Evolutionary conservation across 2,329 filamentous ascomycete species (phyloP).

Genomic region (Aspergillus ibericus): DNA sequence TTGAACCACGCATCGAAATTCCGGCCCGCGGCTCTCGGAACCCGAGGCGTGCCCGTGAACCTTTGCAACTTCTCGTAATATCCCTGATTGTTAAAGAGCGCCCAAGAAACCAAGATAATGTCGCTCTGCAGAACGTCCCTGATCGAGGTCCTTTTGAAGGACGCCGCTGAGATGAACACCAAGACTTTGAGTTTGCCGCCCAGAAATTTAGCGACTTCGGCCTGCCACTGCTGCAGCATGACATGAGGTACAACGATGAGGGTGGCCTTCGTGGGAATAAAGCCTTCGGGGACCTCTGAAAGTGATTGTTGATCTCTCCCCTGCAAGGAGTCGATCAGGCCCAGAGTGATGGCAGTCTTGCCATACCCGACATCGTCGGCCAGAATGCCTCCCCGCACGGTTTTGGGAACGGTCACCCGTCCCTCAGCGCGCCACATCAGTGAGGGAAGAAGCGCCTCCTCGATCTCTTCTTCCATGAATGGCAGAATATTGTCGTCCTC

Average conservation of each 20-base stretch:
- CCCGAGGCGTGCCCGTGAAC: slow-evolving; percentile 51
- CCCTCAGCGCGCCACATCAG: slow-evolving; percentile 61
- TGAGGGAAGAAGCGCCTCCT: slow-evolving; percentile 54
- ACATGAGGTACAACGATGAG: slow-evolving; percentile 59
- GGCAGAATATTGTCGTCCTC: slow-evolving; percentile 44
- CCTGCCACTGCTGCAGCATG: slow-evolving; percentile 59
- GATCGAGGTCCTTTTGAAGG: slow-evolving; percentile 47
- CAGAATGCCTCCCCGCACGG: slow-evolving; percentile 60
- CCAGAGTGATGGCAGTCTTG: slow-evolving; percentile 63
- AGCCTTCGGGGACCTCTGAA: slow-evolving; percentile 15
- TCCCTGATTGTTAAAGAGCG: slow-evolving; percentile 45
- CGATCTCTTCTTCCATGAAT: slow-evolving; percentile 57
- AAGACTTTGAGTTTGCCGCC: slow-evolving; percentile 46
- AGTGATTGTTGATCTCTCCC: slow-evolving; percentile 20
- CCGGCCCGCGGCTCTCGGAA: slow-evolving; percentile 44
- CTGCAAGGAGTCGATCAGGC: slow-evolving; percentile 53
- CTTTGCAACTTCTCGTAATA: slow-evolving; percentile 54
- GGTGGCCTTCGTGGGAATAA: slow-evolving; percentile 55
- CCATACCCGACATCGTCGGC: slow-evolving; percentile 67
- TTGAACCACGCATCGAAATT: slow-evolving; percentile 57
- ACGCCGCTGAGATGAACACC: slow-evolving; percentile 39
- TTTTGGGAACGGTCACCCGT: slow-evolving; percentile 33
- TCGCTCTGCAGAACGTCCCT: slow-evolving; percentile 49
- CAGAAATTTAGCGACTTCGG: slow-evolving; percentile 56
- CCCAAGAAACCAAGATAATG: slow-evolving; percentile 58